phyloP scores from a whole-genome alignment of 495 filamentous ascomycete species.

The Penicillium ucsense region DNA sequence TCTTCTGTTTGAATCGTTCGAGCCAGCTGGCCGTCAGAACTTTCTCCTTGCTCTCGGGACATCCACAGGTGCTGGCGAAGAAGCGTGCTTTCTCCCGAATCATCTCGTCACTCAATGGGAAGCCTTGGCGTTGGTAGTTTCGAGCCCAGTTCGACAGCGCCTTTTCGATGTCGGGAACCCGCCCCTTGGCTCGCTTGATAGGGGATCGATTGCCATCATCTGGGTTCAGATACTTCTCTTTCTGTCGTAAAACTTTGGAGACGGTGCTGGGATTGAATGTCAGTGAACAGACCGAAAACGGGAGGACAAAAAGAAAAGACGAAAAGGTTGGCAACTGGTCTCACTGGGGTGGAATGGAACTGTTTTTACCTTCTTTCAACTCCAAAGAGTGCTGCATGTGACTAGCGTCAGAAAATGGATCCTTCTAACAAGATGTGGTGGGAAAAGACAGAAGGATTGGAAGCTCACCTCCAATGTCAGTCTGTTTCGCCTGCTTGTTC shows the following conservation, averaged over 20 bases:
- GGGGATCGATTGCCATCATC: conserved; percentile 85
- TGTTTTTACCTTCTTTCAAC: conserved; percentile 85
- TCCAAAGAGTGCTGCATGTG: conserved; percentile 67
- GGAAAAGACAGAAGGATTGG: conserved; percentile 1
- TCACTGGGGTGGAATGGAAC: too few species aligned
- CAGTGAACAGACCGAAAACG: conserved; percentile 2
- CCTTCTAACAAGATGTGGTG: background rate
- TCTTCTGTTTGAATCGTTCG: conserved; percentile 94
- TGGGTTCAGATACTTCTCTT: conserved; percentile 88
- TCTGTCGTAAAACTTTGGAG: conserved; percentile 92
- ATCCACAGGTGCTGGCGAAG: conserved; percentile 71
- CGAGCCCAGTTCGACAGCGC: conserved; percentile 83
- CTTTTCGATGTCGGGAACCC: conserved; percentile 90
- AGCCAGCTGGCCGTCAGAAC: conserved; percentile 71
- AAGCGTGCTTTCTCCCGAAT: conserved; percentile 82
- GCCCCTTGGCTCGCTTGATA: conserved; percentile 79
- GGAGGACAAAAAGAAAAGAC: too few species aligned
- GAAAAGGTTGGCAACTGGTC: too few species aligned
- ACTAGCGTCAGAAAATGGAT: conserved; percentile 17
- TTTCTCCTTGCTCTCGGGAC: conserved; percentile 67
- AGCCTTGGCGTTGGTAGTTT: conserved; percentile 70
- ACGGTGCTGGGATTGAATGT: conserved; percentile 63
- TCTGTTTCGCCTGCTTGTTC: conserved; percentile 91
- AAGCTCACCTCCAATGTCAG: conserved; percentile 82
- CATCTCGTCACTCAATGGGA: conserved; percentile 66